A percentile compares a stretch with the other conserved stretches of the same genome.
Conservation (phyloP, 352 stramenopile species). For the Pythium folliculosum region DNA sequence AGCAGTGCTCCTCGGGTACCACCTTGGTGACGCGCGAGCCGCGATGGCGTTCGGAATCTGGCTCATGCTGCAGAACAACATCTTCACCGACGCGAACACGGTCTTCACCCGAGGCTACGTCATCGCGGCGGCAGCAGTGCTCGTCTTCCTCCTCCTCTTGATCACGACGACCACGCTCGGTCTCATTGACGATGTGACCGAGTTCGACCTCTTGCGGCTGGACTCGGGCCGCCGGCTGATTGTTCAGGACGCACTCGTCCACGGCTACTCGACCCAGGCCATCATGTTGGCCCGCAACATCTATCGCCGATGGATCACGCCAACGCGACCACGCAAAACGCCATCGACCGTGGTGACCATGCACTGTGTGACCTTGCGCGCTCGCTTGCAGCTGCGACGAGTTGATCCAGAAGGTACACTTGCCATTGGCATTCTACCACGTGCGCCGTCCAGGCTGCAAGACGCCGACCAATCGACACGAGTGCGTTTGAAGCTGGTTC, state of each 20-base stretch:
- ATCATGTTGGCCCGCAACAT: conserved; percentile 13
- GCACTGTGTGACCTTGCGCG: background rate
- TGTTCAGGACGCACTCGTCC: conserved; percentile 6
- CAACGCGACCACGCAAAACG: no score
- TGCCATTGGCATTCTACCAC: background rate
- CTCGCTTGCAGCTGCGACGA: background rate
- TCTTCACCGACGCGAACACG: conserved; percentile 26
- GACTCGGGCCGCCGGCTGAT: background rate
- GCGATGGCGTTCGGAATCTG: conserved; percentile 5
- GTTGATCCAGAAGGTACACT: background rate
- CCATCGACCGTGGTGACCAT: background rate
- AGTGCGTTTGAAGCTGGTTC: background rate
- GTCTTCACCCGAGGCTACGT: background rate
- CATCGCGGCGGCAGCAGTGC: background rate
- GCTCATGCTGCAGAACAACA: conserved; percentile 15
- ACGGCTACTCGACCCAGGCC: conserved; percentile 3
- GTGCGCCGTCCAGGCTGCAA: no score
- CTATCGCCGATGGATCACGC: background rate
- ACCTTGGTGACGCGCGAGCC: conserved; percentile 22
- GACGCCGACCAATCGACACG: background rate
- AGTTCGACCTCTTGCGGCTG: background rate
- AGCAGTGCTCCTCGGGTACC: conserved; percentile 10
- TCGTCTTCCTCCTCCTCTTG: background rate
- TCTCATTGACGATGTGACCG: background rate
- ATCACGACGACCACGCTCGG: background rate